Percentiles rank a stretch among this genome's conserved stretches.
phyloP scores from a whole-genome alignment of 805 yeast genomes.

The Peterozyma toletana region DNA sequence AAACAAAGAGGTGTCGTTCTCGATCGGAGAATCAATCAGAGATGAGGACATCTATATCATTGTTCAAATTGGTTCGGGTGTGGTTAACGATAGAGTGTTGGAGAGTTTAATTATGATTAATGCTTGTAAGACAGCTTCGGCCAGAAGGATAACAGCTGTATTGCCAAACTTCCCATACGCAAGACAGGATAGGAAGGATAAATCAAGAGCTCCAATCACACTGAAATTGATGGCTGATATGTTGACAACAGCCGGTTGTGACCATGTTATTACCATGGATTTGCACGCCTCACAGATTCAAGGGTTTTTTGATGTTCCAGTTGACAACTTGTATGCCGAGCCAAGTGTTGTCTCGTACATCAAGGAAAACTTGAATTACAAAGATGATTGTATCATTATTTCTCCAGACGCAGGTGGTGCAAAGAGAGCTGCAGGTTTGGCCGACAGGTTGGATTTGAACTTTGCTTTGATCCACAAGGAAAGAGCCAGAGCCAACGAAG shows the following conservation, averaged over 20 bases:
- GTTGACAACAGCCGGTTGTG: slow-evolving; percentile 78
- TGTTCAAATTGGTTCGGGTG: slow-evolving; percentile 75
- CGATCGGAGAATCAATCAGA: slow-evolving; percentile 76
- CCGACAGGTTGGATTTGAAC: slow-evolving; percentile 71
- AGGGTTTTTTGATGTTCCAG: slow-evolving; percentile 79
- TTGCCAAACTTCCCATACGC: slow-evolving; percentile 83
- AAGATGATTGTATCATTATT: slow-evolving; percentile 58
- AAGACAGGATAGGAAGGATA: slow-evolving; percentile 84
- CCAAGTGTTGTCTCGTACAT: slow-evolving; percentile 75
- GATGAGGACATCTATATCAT: slow-evolving; percentile 79
- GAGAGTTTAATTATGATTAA: slow-evolving; percentile 73
- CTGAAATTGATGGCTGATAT: slow-evolving; percentile 81
- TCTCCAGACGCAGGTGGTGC: slow-evolving; percentile 93
- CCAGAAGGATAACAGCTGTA: slow-evolving; percentile 76
- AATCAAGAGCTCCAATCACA: slow-evolving; percentile 78
- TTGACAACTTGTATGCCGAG: slow-evolving; percentile 79
- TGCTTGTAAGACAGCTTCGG: slow-evolving; percentile 79
- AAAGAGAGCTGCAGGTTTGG: slow-evolving; percentile 80
- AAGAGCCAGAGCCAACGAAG: slow-evolving; percentile 78
- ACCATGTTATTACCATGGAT: slow-evolving; percentile 84
- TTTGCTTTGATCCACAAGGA: slow-evolving; percentile 84
- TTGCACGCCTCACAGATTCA: slow-evolving; percentile 86
- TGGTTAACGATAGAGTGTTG: slow-evolving; percentile 66
- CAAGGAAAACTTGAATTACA: slow-evolving; percentile 47
- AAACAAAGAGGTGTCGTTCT: slow-evolving; percentile 68